Percentiles rank a stretch among this genome's conserved stretches.
Evolutionary conservation across 2,329 filamentous ascomycete species (phyloP).

Genomic region (Massarina eburnea): DNA sequence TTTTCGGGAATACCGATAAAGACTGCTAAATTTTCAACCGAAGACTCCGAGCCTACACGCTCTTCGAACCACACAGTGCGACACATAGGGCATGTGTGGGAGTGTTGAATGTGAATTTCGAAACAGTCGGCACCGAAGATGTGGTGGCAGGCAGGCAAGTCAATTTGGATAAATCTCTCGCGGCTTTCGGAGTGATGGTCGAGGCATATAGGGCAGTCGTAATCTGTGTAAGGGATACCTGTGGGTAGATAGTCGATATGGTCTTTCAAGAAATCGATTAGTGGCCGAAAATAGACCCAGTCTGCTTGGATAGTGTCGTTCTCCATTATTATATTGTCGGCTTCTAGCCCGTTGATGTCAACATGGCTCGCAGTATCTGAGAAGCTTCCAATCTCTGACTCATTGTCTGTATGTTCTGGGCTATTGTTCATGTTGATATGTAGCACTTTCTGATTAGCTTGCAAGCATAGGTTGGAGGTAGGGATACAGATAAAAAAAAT

Average conservation of each 20-base stretch:
- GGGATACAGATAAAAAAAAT: too few relatives aligned
- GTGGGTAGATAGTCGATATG: not conserved
- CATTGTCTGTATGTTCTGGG: not conserved
- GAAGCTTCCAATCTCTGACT: not conserved
- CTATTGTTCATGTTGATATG: not conserved
- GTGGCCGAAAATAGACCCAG: constrained; percentile 1
- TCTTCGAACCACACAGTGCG: not conserved
- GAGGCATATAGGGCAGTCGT: constrained; percentile 4
- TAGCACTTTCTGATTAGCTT: not conserved
- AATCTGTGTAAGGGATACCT: not conserved
- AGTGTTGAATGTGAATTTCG: not conserved
- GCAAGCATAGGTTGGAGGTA: not conserved
- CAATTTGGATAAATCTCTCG: constrained; percentile 1
- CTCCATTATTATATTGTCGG: not conserved
- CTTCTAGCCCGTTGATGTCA: not conserved
- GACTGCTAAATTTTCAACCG: not conserved
- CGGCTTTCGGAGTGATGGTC: not conserved
- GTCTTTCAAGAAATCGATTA: constrained; percentile 3
- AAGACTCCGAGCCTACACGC: not conserved
- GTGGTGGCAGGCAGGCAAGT: not conserved
- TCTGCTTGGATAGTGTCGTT: not conserved
- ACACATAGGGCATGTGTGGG: not conserved
- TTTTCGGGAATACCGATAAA: not conserved
- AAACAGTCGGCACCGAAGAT: constrained; percentile 1
- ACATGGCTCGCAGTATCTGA: not conserved